Evolutionary conservation across 2,329 filamentous ascomycete species (phyloP).

Genomic region (Aspergillus sp.): DNA sequence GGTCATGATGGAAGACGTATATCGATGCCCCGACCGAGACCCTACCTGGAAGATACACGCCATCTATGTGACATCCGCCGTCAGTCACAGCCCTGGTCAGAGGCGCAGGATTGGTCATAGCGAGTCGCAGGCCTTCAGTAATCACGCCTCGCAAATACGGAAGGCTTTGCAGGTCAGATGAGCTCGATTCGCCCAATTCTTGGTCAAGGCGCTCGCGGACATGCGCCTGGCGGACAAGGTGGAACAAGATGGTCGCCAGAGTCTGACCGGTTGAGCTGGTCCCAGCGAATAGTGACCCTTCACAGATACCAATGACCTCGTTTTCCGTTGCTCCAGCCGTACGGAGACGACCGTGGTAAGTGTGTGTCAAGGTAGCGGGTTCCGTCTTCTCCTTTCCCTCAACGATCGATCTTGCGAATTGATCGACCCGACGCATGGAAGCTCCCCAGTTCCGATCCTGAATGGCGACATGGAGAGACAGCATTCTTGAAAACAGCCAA

Average conservation of each 20-base stretch:
- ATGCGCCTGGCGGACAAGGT: background rate
- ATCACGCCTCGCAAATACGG: slow-evolving; percentile 1
- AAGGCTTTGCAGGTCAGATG: background rate
- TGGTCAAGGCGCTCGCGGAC: background rate
- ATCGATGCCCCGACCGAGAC: background rate
- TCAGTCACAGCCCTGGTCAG: background rate
- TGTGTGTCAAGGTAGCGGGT: background rate
- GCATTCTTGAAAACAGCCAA: background rate
- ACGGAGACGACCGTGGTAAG: slow-evolving; percentile 2
- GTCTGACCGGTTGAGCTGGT: slow-evolving; percentile 5
- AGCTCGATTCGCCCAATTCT: background rate
- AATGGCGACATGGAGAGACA: background rate
- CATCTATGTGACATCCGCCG: background rate
- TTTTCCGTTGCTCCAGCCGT: background rate
- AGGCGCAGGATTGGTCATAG: slow-evolving; percentile 5
- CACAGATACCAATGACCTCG: slow-evolving; percentile 3
- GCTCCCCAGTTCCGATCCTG: background rate
- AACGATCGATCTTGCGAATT: background rate
- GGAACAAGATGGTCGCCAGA: slow-evolving; percentile 7
- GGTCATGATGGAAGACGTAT: slow-evolving; percentile 3
- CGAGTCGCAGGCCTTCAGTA: slow-evolving; percentile 6
- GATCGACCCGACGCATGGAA: background rate
- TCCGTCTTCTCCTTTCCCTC: background rate
- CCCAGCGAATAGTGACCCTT: slow-evolving; percentile 5
- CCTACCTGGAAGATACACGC: background rate